Conservation (phyloP, 768 basidiomycete genomes). For the Boletus sp. region DNA sequence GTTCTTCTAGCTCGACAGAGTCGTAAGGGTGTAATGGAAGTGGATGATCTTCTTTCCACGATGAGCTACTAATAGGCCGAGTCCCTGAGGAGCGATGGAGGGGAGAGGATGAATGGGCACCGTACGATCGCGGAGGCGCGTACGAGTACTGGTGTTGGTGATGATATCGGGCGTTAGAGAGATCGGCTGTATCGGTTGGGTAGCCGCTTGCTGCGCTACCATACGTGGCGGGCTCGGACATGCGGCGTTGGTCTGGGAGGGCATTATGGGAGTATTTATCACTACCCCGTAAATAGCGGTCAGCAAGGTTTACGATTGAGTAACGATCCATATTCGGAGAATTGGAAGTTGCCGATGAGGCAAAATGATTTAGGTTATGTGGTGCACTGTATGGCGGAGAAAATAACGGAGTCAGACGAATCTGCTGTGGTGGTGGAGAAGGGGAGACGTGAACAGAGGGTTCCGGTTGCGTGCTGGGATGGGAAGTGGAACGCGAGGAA, state of each 20-base stretch:
- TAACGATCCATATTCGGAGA: constrained; percentile 41
- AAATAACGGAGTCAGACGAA: constrained; percentile 38
- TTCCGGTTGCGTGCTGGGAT: neutral
- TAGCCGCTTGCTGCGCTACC: constrained; percentile 41
- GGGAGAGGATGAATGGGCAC: constrained; percentile 40
- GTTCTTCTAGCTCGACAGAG: constrained; percentile 41
- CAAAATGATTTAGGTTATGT: constrained; percentile 45
- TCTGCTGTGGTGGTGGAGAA: constrained; percentile 46
- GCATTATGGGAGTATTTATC: constrained; percentile 37
- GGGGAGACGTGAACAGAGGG: constrained; percentile 13
- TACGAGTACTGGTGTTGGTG: constrained; percentile 41
- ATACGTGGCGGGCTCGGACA: constrained; percentile 64
- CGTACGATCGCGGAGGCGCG: constrained; percentile 34
- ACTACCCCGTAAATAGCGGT: constrained; percentile 40
- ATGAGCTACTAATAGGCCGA: constrained; percentile 40
- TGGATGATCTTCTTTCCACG: constrained; percentile 32
- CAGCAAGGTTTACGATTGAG: constrained; percentile 37
- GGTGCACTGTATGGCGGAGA: constrained; percentile 43
- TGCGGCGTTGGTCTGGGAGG: constrained; percentile 58
- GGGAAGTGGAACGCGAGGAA: neutral
- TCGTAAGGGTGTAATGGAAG: constrained; percentile 35
- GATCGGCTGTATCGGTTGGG: constrained; percentile 32
- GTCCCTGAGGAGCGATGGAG: constrained; percentile 46
- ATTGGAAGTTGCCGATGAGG: constrained; percentile 41
- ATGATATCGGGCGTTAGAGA: constrained; percentile 36